phyloP scores from a whole-genome alignment of 139 green algal genomes.

The Haematococcus lacustris region DNA sequence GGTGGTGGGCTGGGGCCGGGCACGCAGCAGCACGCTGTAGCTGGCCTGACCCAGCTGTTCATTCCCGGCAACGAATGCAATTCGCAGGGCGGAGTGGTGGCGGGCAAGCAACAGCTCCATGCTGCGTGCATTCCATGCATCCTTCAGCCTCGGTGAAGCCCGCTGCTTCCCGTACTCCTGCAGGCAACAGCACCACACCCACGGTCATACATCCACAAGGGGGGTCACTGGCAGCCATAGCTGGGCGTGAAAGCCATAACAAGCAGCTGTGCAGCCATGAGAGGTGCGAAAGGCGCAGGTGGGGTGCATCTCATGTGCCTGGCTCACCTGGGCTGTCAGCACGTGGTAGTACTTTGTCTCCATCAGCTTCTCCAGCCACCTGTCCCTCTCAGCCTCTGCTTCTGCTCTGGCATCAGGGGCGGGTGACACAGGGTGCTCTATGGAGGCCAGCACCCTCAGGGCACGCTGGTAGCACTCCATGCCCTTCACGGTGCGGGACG shows the following conservation, averaged over 20 bases:
- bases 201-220: too few relatives aligned
- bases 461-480: conserved; percentile 52
- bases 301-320: too few relatives aligned
- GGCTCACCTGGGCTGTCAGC: conserved; percentile 52
- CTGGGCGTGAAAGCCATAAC: too few relatives aligned
- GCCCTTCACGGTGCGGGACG: conserved; percentile 65
- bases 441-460: conserved; percentile 9
- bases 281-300: too few relatives aligned
- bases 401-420: too few relatives aligned
- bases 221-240: too few relatives aligned
- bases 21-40: conserved; percentile 22
- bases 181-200: too few relatives aligned
- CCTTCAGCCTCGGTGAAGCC: conserved; percentile 14
- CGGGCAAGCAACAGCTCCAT: conserved; percentile 31
- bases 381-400: too few relatives aligned
- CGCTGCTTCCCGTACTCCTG: conserved; percentile 25
- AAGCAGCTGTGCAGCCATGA: too few relatives aligned
- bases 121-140: conserved; percentile 45
- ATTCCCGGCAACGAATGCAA: conserved; percentile 53
- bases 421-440: conserved; percentile 18
- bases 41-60: conserved; percentile 1
- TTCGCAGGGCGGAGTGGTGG: conserved; percentile 46
- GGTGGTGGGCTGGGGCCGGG: too few relatives aligned
- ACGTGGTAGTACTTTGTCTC: conserved; percentile 72
- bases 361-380: conserved; percentile 38